phyloP scores from a whole-genome alignment of 116 monocot genomes.

The Trichopus zeylanicus region DNA sequence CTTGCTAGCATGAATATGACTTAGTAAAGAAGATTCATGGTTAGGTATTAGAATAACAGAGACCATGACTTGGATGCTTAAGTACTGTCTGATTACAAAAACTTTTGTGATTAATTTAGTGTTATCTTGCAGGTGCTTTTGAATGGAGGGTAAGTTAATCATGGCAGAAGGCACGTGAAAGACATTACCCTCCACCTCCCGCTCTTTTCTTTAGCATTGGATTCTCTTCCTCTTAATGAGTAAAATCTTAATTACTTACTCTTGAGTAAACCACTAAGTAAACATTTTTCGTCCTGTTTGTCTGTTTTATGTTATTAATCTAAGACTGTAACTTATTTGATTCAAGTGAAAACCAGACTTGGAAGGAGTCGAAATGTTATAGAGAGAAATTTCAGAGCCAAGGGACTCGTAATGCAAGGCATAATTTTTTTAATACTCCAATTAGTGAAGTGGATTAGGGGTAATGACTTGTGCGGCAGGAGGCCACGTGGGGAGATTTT shows the following conservation, averaged over 20 bases:
- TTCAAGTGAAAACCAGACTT: too few relatives aligned
- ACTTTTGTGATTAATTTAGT: background rate
- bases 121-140: background rate
- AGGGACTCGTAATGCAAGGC: too few relatives aligned
- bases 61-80: background rate
- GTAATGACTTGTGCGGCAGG: background rate
- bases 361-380: too few relatives aligned
- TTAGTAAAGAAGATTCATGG: slow-evolving; percentile 11
- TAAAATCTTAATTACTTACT: background rate
- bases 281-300: background rate
- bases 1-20: slow-evolving; percentile 7
- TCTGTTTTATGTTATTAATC: too few relatives aligned
- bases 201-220: background rate
- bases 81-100: background rate
- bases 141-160: background rate
- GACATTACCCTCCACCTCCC: slow-evolving; percentile 3
- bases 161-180: slow-evolving; percentile 7
- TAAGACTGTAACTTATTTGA: too few relatives aligned
- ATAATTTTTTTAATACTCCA: background rate
- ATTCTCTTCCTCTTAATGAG: background rate
- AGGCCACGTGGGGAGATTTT: slow-evolving; percentile 25
- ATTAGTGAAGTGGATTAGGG: background rate
- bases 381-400: background rate
- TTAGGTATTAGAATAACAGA: slow-evolving; percentile 1
- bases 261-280: background rate